A percentile compares a stretch with the other conserved stretches of the same genome.
Conservation (phyloP, 345 rosid genomes). For the Cardamine resedifolia region DNA sequence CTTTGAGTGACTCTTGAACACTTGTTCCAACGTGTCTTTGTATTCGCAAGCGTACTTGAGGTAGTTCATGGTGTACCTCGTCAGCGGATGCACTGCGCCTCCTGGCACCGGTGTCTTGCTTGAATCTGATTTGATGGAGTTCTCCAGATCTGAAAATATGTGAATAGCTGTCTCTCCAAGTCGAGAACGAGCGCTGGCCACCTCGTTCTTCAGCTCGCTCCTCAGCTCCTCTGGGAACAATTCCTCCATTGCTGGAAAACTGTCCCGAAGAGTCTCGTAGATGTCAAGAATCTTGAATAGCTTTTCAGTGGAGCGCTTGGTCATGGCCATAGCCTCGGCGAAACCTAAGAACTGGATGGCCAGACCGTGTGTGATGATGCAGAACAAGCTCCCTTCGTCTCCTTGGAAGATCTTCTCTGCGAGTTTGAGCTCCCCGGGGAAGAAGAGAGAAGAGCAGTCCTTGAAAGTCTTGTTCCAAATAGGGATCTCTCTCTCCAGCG, state of each 20-base stretch:
- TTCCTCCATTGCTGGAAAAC: constrained; percentile 40
- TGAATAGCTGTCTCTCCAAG: constrained; percentile 71
- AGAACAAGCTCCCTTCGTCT: constrained; percentile 45
- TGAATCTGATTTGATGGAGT: constrained; percentile 65
- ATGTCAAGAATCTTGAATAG: constrained; percentile 81
- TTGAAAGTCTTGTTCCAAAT: constrained; percentile 63
- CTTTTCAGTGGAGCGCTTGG: constrained; percentile 68
- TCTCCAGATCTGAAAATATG: constrained; percentile 71
- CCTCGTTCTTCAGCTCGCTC: constrained; percentile 54
- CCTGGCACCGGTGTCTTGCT: constrained; percentile 76
- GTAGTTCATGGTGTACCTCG: constrained; percentile 89
- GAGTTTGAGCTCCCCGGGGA: constrained; percentile 58
- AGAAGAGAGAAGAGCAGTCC: constrained; percentile 54
- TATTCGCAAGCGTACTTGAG: constrained; percentile 73
- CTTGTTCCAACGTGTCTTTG: constrained; percentile 73
- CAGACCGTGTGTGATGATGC: constrained; percentile 50
- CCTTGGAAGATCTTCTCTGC: constrained; percentile 48
- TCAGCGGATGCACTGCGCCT: constrained; percentile 85
- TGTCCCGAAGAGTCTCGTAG: constrained; percentile 69
- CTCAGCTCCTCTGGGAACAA: constrained; percentile 48
- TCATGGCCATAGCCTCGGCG: constrained; percentile 72
- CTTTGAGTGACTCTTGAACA: constrained; percentile 70
- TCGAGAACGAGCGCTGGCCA: constrained; percentile 48
- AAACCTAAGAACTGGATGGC: constrained; percentile 72
- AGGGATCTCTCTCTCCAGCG: constrained; percentile 69